These are phyloP conservation scores for Ehretia macrophylla DNA, from an alignment of 257 asterid genomes.

Conservation along the genomic window DNA sequence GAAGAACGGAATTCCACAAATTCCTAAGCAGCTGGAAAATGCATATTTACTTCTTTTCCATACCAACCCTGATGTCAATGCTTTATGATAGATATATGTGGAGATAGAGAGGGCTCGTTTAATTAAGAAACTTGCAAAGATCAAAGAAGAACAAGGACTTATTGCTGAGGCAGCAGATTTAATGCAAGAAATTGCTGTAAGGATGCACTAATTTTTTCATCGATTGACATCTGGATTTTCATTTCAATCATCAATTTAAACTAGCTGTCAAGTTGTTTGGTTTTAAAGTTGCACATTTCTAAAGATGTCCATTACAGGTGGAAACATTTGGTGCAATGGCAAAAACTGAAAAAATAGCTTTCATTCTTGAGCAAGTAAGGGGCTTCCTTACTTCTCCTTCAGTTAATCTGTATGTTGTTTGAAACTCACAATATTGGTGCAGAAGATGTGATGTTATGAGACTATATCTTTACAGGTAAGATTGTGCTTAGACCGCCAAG, in stretches of 20 bases:
- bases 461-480: conserved; percentile 60
- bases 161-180: conserved; percentile 94
- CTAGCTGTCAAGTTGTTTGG: neutral
- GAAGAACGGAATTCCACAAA: too few species aligned
- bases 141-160: conserved; percentile 87
- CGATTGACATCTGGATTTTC: neutral
- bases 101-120: conserved; percentile 97
- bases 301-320: conserved; percentile 41
- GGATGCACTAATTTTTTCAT: conserved; percentile 7
- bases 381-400: conserved; percentile 7
- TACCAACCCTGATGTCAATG: neutral
- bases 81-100: conserved; percentile 67
- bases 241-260: neutral
- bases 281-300: too few species aligned
- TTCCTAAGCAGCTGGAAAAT: too few species aligned
- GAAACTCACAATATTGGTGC: conserved; percentile 2
- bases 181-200: conserved; percentile 99
- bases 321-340: conserved; percentile 99
- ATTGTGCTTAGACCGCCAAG: conserved; percentile 86
- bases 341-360: conserved; percentile 96
- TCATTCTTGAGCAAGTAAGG: conserved; percentile 91
- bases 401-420: conserved; percentile 4
- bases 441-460: conserved; percentile 4
- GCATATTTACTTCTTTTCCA: neutral
- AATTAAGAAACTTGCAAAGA: conserved; percentile 87